Percentiles rank a stretch among this genome's conserved stretches.
These are phyloP conservation scores for Echria macrotheca DNA, from an alignment of 495 filamentous ascomycete genomes.

Conservation along the genomic window DNA sequence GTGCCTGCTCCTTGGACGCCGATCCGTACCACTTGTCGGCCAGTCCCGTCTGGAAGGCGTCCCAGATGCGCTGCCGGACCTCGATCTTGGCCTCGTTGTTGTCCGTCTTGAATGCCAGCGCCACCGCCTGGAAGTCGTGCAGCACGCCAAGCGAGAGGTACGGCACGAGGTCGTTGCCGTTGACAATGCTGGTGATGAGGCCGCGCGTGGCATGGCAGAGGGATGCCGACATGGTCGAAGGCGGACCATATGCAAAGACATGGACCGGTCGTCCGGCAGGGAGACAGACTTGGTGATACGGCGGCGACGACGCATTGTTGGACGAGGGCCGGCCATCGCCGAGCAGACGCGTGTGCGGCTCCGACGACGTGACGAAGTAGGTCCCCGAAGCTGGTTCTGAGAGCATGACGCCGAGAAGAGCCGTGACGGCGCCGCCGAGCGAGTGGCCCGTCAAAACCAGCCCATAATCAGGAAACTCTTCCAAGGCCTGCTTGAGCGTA, in stretches of 20 bases:
- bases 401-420: conserved; percentile 68
- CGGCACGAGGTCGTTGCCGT: conserved; percentile 69
- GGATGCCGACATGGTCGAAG: conserved; percentile 66
- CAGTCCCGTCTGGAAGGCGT: conserved; percentile 47
- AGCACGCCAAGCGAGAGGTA: conserved; percentile 68
- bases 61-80: conserved; percentile 61
- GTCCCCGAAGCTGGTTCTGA: conserved; percentile 50
- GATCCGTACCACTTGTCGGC: conserved; percentile 41
- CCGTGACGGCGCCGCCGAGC: conserved; percentile 68
- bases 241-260: conserved; percentile 75
- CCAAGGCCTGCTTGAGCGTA: conserved; percentile 64
- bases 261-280: conserved; percentile 65
- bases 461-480: conserved; percentile 67
- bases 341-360: conserved; percentile 40
- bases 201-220: conserved; percentile 67
- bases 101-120: conserved; percentile 67
- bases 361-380: conserved; percentile 43
- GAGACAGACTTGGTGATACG: conserved; percentile 47
- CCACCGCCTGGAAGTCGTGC: conserved; percentile 68
- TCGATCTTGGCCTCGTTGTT: conserved; percentile 58
- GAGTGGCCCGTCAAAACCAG: conserved; percentile 74
- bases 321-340: conserved; percentile 22
- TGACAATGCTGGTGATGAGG: conserved; percentile 68
- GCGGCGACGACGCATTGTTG: conserved; percentile 1
- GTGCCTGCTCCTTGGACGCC: not conserved